Base-by-base conservation (phyloP, 139 green algal species). In the Medakamo hakoo region DNA sequence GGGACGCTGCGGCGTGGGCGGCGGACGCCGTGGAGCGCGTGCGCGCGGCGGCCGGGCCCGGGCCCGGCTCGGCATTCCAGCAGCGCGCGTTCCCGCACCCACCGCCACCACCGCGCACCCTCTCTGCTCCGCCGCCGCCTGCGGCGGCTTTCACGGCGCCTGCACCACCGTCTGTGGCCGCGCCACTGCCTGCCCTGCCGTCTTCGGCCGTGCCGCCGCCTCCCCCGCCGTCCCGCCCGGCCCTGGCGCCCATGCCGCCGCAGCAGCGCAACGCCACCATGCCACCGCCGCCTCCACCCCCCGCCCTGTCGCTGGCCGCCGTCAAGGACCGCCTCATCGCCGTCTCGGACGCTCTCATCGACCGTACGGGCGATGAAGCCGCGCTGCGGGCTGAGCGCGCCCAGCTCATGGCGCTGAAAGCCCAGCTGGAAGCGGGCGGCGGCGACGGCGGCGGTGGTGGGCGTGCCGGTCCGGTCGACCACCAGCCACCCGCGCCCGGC, bases 391-490 rank as follows among this genome's bases (percentile, higher is more conserved):
- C 40, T 16, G 40, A 52, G 40, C 40, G 40, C 9, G 40, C 40
- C 40, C 72, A 78, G 56, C 63, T 78, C 49, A 23, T 52, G 20
- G 58, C 73, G 4, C n/a, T 76, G 19, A 69, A 55, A 25, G 25
- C 19, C 16, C 25, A 64, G 30, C 63, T 71, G 52, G 26, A 52
- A 16, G 40, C 40, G 40, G 40, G 40, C 9, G 9, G 40, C 9
- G 40, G 40, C 49, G 20, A 1, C 16, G 40, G 40, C 9, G 40
- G 40, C 40, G 40, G 40, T 9, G 9, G 40, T 16, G 40, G 40
- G 40, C 9, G 40, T 16, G 40, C 16, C 40, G 40, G 9, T 52
- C 16, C 9, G 40, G 9, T 52, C n/a, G n/a, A n/a, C n/a, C n/a
- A n/a, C n/a, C 55, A 28, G 16, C 21, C 4, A 31, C 3, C 4